Conservation (phyloP, 2,329 filamentous ascomycete species). For the Pseudocercospora cruenta region DNA sequence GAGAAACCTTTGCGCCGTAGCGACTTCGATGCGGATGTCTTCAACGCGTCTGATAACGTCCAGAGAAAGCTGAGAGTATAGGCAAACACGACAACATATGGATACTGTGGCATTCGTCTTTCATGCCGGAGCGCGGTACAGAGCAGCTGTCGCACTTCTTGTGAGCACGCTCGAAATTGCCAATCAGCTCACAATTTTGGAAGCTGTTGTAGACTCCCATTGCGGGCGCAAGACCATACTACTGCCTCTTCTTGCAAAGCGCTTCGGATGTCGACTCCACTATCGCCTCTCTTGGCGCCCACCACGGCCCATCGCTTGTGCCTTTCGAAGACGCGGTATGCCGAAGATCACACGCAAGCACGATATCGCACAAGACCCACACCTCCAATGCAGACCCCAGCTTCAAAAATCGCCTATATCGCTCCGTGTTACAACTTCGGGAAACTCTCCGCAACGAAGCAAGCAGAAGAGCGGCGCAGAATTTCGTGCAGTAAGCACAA, state of each 20-base stretch:
- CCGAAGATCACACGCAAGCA: constrained; percentile 6
- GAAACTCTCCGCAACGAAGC: not conserved
- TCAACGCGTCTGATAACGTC: too few relatives aligned
- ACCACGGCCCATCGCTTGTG: not conserved
- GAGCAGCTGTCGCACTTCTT: not conserved
- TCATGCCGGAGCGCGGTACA: too few relatives aligned
- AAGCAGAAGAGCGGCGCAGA: constrained; percentile 1
- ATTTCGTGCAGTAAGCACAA: not conserved
- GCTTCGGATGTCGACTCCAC: not conserved
- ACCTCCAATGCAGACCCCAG: constrained; percentile 3
- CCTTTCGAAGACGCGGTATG: not conserved
- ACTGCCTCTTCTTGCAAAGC: not conserved
- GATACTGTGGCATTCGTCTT: too few relatives aligned
- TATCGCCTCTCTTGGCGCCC: not conserved
- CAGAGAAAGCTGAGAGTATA: too few relatives aligned
- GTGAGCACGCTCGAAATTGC: not conserved
- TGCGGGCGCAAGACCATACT: too few relatives aligned
- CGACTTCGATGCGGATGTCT: not conserved
- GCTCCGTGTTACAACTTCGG: constrained; percentile 1
- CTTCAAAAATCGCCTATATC: not conserved
- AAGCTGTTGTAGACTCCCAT: too few relatives aligned
- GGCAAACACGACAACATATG: too few relatives aligned
- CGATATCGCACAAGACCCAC: constrained; percentile 4
- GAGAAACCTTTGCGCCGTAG: not conserved
- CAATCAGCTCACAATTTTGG: not conserved